phyloP scores from a whole-genome alignment of 2,329 filamentous ascomycete species.

The Uncinocarpus reesii region DNA sequence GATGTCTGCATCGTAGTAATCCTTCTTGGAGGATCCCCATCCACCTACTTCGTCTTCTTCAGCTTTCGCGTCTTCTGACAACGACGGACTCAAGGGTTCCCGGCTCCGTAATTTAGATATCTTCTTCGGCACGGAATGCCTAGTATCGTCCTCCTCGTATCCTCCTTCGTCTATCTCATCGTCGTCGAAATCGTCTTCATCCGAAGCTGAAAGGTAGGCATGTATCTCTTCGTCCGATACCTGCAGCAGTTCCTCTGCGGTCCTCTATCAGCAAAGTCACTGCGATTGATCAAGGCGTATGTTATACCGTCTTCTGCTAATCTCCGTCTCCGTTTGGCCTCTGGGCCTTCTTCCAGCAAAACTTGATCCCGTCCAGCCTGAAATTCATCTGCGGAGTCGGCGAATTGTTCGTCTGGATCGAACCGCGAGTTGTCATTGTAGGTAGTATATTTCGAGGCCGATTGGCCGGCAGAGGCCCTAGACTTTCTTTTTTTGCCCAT shows the following conservation, averaged over 20 bases:
- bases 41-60: slow-evolving; percentile 53
- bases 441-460: slow-evolving; percentile 24
- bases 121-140: slow-evolving; percentile 17
- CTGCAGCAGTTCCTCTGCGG: slow-evolving; percentile 47
- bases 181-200: slow-evolving; percentile 35
- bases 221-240: slow-evolving; percentile 55
- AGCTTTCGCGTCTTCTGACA: slow-evolving; percentile 30
- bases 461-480: slow-evolving; percentile 43
- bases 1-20: slow-evolving; percentile 84
- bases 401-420: slow-evolving; percentile 58
- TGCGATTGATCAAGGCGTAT: background rate
- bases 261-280: slow-evolving; percentile 17
- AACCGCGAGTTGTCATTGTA: slow-evolving; percentile 28
- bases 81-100: slow-evolving; percentile 18
- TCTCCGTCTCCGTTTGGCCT: slow-evolving; percentile 65
- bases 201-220: slow-evolving; percentile 37
- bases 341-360: slow-evolving; percentile 68
- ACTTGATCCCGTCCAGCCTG: slow-evolving; percentile 79
- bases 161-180: slow-evolving; percentile 30
- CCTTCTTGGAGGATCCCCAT: slow-evolving; percentile 79
- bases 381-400: slow-evolving; percentile 90
- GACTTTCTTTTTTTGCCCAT: slow-evolving; percentile 61
- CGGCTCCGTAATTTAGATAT: slow-evolving; percentile 18
- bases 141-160: slow-evolving; percentile 23
- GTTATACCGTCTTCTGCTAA: slow-evolving; percentile 52